phyloP scores from a whole-genome alignment of 2,329 filamentous ascomycete species.

The Ilyonectria mors-panacis region DNA sequence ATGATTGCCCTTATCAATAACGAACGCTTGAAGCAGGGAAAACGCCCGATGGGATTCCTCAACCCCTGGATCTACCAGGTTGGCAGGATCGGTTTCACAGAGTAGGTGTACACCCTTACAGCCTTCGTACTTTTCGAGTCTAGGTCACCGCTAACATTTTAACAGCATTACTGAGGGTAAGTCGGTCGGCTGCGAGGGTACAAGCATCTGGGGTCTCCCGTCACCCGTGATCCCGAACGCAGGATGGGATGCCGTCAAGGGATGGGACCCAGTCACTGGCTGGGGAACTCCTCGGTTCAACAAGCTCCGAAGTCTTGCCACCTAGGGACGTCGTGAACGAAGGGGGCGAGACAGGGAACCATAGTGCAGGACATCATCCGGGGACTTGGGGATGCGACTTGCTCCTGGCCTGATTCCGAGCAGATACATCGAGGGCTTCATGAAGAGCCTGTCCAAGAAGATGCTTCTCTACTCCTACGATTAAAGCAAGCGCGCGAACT shows the following conservation, averaged over 20 bases:
- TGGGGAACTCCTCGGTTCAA: slow-evolving; percentile 63
- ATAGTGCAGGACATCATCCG: neutral
- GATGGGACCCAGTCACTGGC: slow-evolving; percentile 59
- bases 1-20: slow-evolving; percentile 77
- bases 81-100: slow-evolving; percentile 52
- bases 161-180: slow-evolving; percentile 54
- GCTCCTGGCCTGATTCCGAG: neutral
- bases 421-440: neutral
- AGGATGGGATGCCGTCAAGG: slow-evolving; percentile 49
- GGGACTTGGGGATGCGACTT: neutral
- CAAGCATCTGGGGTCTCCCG: slow-evolving; percentile 42
- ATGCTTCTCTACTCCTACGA: neutral
- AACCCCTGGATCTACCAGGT: slow-evolving; percentile 72
- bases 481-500: neutral
- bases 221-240: slow-evolving; percentile 48
- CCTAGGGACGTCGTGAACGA: slow-evolving; percentile 23
- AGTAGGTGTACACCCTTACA: slow-evolving; percentile 46
- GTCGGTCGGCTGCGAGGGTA: slow-evolving; percentile 51
- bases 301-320: slow-evolving; percentile 45
- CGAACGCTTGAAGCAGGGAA: slow-evolving; percentile 68
- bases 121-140: neutral
- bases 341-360: neutral
- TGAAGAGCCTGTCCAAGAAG: neutral
- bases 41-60: slow-evolving; percentile 69
- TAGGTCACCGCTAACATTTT: slow-evolving; percentile 13